Base-by-base conservation (phyloP, 1,139 yeast species). In the Tardiomyces blankii region DNA sequence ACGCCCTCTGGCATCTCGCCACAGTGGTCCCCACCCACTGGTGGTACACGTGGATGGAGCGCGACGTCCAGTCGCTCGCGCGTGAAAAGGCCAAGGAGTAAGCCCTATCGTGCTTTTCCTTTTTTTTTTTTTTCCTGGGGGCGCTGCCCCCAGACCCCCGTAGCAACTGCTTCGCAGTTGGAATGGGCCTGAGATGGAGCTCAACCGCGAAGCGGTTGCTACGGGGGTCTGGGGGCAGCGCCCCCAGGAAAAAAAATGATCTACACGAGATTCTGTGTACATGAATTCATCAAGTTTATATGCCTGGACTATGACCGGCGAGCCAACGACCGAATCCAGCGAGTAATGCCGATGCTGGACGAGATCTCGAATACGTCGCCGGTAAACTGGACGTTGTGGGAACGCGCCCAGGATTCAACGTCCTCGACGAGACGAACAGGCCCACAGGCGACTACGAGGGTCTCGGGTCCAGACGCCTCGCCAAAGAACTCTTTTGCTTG, bases 1-100 rank as follows among this genome's bases (percentile, higher is more conserved):
- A 91, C 63, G 80, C 96, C 1, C 66, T 89, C 48, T 89, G 97
- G 97, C 98, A 89, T 63, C 61, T 63, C 14, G 66, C 70, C 3
- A 67, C 72, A 0, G 60, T 66, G 3, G 9, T 65, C 12, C 71
- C 71, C 0, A 57, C 68, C 3, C 56, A 52, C 39, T 58, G 62
- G 58, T 67, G 68, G 68, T 67, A 66, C 50, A 47, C 52, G 38
- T 67, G 67, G 63, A 63, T 67, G 65, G 46, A 47, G 39, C 48
- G 49, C 43, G 72, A 67, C 46, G 44, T 64, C 16, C 35, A 30
- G 16, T 30, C 35, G 4, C 16, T 30, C 9, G n/a, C 35, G 5
- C 5, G 35, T 3, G 35, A 30, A 14, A 30, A 30, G 16, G 5
- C 9, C n/a, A 30, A 30, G 11, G 35, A 30, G 35, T 30, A 9